A percentile compares a stretch with the other conserved stretches of the same genome.
Evolutionary conservation across 768 basidiomycete genomes (phyloP).

Genomic region (Phylloporus rhodoxanthus): DNA sequence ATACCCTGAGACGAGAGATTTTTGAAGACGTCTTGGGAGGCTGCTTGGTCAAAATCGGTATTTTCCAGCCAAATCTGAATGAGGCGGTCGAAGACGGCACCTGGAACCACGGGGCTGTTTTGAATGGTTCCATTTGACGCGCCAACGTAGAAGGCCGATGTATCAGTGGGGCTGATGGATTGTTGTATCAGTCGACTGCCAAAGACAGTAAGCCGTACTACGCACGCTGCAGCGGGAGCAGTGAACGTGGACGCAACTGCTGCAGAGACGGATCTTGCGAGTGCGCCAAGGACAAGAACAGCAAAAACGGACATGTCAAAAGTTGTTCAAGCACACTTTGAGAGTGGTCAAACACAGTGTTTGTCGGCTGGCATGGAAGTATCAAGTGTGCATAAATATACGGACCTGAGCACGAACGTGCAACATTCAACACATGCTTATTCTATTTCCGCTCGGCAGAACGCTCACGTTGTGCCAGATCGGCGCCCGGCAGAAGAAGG

Average conservation of each 20-base stretch:
- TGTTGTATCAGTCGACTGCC: slow-evolving; percentile 1
- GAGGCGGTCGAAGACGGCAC: slow-evolving; percentile 41
- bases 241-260: slow-evolving; percentile 20
- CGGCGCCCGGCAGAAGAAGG: background rate
- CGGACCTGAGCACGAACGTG: background rate
- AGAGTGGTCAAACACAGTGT: background rate
- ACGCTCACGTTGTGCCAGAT: background rate
- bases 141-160: slow-evolving; percentile 36
- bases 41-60: slow-evolving; percentile 40
- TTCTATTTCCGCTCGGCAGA: background rate
- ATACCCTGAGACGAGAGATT: slow-evolving; percentile 47
- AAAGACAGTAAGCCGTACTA: background rate
- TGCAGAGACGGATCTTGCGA: slow-evolving; percentile 12
- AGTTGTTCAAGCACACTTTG: background rate
- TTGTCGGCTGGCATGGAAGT: background rate
- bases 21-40: slow-evolving; percentile 21
- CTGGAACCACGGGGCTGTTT: slow-evolving; percentile 33
- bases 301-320: slow-evolving; percentile 5
- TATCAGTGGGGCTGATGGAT: slow-evolving; percentile 17
- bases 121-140: slow-evolving; percentile 37
- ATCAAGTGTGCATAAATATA: too few species aligned
- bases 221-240: slow-evolving; percentile 19
- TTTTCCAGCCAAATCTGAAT: slow-evolving; percentile 56
- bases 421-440: background rate
- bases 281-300: slow-evolving; percentile 13